phyloP scores from a whole-genome alignment of 805 yeast genomes.

The Candida dendrica region DNA sequence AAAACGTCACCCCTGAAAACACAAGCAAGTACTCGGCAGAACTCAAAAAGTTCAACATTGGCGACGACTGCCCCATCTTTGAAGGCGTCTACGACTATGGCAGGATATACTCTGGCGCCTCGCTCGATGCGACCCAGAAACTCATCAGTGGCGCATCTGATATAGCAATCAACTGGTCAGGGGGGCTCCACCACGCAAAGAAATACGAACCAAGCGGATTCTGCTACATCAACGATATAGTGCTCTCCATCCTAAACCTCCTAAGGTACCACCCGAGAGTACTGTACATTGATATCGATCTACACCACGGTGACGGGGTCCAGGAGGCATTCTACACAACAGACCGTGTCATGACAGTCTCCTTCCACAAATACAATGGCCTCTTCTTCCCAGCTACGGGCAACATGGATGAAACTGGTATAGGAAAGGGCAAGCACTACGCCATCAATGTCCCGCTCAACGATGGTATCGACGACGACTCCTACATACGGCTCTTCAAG shows the following conservation, averaged over 20 bases:
- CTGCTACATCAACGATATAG: conserved; percentile 93
- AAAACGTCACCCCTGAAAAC: conserved; percentile 71
- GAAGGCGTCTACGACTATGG: conserved; percentile 93
- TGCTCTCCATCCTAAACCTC: conserved; percentile 76
- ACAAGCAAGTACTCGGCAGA: conserved; percentile 47
- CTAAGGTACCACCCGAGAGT: conserved; percentile 88
- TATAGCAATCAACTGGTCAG: conserved; percentile 93
- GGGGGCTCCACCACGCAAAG: conserved; percentile 95
- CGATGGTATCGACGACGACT: conserved; percentile 93
- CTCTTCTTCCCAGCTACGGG: conserved; percentile 98
- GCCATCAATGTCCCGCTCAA: conserved; percentile 87
- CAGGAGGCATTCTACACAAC: conserved; percentile 95
- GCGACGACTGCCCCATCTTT: conserved; percentile 91
- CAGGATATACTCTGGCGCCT: conserved; percentile 85
- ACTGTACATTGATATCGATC: conserved; percentile 86
- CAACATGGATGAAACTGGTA: conserved; percentile 79
- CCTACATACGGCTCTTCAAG: conserved; percentile 69
- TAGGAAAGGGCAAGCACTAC: conserved; percentile 83
- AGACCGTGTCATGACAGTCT: conserved; percentile 93
- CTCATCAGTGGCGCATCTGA: conserved; percentile 82
- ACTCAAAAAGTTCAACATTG: conserved; percentile 73
- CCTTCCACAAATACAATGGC: conserved; percentile 90
- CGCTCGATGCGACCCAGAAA: conserved; percentile 86
- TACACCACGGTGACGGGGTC: conserved; percentile 97
- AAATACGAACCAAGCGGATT: conserved; percentile 92